Percentiles rank a stretch among this genome's conserved stretches.
Conservation (phyloP, 2,329 filamentous ascomycete species). For the Cercospora berteroae region DNA sequence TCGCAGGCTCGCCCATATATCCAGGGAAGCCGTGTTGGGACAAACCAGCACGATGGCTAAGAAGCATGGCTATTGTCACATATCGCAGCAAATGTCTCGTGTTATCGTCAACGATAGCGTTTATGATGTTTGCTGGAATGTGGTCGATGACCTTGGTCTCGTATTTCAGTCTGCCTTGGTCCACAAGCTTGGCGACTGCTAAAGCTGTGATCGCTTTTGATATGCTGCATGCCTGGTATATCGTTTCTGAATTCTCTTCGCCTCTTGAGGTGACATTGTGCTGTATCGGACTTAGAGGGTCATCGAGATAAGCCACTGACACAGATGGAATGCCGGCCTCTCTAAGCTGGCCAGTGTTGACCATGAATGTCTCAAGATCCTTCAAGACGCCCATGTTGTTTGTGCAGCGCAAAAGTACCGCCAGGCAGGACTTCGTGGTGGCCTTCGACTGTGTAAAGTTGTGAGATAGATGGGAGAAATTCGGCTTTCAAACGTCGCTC, state of each 20-base stretch:
- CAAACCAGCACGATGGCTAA: slow-evolving; percentile 31
- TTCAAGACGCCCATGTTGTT: slow-evolving; percentile 1
- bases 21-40: slow-evolving; percentile 30
- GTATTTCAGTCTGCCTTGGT: slow-evolving; percentile 24
- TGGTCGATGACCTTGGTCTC: slow-evolving; percentile 22
- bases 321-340: slow-evolving; percentile 25
- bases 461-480: not conserved
- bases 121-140: slow-evolving; percentile 14
- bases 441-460: not conserved
- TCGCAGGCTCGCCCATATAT: slow-evolving; percentile 22
- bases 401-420: not conserved
- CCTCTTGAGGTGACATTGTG: slow-evolving; percentile 21
- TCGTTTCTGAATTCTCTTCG: slow-evolving; percentile 25
- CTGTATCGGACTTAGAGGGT: slow-evolving; percentile 19
- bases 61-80: slow-evolving; percentile 28
- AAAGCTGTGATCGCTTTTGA: slow-evolving; percentile 31
- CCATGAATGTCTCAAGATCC: slow-evolving; percentile 19
- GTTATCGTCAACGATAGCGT: slow-evolving; percentile 17
- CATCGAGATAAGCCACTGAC: slow-evolving; percentile 26
- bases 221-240: slow-evolving; percentile 33
- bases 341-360: slow-evolving; percentile 10
- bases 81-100: slow-evolving; percentile 22
- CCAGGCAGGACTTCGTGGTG: not conserved
- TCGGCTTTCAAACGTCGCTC: not conserved
- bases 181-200: slow-evolving; percentile 28